These are phyloP conservation scores for Leonotis leonurus DNA, from an alignment of 257 asterid genomes.

Conservation along the genomic window DNA sequence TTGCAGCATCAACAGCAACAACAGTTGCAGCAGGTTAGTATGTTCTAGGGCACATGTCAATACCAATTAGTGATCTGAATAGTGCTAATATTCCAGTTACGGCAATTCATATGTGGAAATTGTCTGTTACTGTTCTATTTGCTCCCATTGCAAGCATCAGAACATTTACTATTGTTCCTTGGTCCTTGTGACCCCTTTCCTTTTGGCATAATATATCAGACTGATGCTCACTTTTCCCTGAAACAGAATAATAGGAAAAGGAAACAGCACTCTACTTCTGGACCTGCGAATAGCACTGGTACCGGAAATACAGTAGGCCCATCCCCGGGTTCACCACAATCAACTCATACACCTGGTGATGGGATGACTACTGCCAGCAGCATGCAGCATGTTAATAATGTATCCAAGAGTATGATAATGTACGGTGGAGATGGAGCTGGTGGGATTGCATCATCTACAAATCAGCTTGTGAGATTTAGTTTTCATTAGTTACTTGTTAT, in stretches of 20 bases:
- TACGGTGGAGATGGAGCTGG: conserved; percentile 86
- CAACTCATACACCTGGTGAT: conserved; percentile 95
- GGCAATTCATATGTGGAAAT: neutral
- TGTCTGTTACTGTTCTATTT: neutral
- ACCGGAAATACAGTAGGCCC: conserved; percentile 76
- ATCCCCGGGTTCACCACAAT: conserved; percentile 82
- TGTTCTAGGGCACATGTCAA: conserved; percentile 2
- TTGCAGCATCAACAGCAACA: conserved; percentile 39
- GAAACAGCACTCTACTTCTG: conserved; percentile 89
- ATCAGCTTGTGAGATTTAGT: conserved; percentile 67
- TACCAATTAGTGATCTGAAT: conserved; percentile 9
- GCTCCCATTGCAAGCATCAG: neutral
- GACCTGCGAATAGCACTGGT: conserved; percentile 80
- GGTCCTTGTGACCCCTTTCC: neutral
- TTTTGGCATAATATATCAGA: conserved; percentile 3
- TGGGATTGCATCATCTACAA: conserved; percentile 81
- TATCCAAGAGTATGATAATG: conserved; percentile 68
- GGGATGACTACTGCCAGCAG: conserved; percentile 74
- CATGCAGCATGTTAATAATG: conserved; percentile 68
- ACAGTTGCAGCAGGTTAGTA: conserved; percentile 53
- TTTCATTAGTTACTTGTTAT: conserved; percentile 4
- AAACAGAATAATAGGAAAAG: conserved; percentile 82
- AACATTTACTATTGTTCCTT: neutral
- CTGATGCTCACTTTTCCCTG: conserved; percentile 19
- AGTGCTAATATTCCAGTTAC: neutral